Conservation (phyloP, 306 rosid species). For the Prunus armeniaca region DNA sequence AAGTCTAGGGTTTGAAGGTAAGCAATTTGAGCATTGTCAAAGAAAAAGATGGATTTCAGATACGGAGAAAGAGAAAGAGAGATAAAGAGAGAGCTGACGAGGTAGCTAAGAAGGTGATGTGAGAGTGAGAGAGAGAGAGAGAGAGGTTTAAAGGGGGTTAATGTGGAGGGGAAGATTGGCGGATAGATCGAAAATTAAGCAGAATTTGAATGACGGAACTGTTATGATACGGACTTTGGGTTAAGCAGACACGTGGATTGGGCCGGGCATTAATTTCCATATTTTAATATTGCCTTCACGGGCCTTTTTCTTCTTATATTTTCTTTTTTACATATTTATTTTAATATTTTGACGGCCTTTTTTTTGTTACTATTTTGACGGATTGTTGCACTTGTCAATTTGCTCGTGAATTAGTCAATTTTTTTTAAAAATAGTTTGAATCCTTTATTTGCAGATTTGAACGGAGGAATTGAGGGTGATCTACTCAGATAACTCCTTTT, state of each 20-base stretch:
- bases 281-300: background rate
- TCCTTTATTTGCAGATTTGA: too few relatives aligned
- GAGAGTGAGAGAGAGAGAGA: background rate
- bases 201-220: slow-evolving; percentile 32
- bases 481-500: too few relatives aligned
- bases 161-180: slow-evolving; percentile 37
- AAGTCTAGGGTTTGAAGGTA: slow-evolving; percentile 15
- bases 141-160: background rate
- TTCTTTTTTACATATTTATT: background rate
- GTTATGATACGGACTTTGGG: background rate
- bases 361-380: background rate
- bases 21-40: slow-evolving; percentile 6
- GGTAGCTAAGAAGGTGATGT: slow-evolving; percentile 1
- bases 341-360: background rate
- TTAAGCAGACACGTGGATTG: slow-evolving; percentile 3
- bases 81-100: background rate
- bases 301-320: background rate
- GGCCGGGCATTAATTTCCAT: background rate
- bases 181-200: slow-evolving; percentile 43
- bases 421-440: background rate
- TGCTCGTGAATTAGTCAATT: background rate
- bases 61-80: slow-evolving; percentile 13
- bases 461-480: too few relatives aligned
- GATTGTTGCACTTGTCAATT: background rate
- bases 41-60: background rate